These are phyloP conservation scores for Tetracladium maxilliforme DNA, from an alignment of 2,329 filamentous ascomycete species.

Conservation along the genomic window DNA sequence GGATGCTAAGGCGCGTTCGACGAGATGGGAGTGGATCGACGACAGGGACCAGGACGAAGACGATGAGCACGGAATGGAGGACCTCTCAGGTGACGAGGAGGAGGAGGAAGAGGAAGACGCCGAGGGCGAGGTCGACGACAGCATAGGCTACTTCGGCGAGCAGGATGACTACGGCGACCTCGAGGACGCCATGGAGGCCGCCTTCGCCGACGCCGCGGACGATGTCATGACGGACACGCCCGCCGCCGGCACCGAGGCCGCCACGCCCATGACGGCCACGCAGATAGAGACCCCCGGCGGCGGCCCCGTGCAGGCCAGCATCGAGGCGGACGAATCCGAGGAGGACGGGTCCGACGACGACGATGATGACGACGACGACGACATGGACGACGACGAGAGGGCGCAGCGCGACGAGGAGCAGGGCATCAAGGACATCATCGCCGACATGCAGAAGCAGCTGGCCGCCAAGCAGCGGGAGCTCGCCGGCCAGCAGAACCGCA, in stretches of 20 bases:
- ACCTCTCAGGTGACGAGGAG: constrained; percentile 16
- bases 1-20: constrained; percentile 24
- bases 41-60: constrained; percentile 9
- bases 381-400: constrained; percentile 34
- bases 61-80: constrained; percentile 9
- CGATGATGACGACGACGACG: constrained; percentile 21
- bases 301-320: constrained; percentile 4
- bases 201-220: constrained; percentile 15
- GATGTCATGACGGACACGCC: constrained; percentile 10
- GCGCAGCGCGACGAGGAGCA: constrained; percentile 28
- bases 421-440: constrained; percentile 34
- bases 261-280: no score
- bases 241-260: constrained; percentile 8
- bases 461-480: constrained; percentile 22
- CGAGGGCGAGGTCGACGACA: constrained; percentile 20
- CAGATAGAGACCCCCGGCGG: constrained; percentile 11
- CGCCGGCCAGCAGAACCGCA: constrained; percentile 25
- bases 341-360: constrained; percentile 27
- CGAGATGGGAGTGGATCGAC: constrained; percentile 24
- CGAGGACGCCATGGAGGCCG: constrained; percentile 19
- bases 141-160: constrained; percentile 15
- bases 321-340: constrained; percentile 19
- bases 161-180: constrained; percentile 11
- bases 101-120: constrained; percentile 18
- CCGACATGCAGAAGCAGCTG: constrained; percentile 35